Evolutionary conservation across 345 rosid genomes (phyloP).

Genomic region (Moricandia moricandioides): DNA sequence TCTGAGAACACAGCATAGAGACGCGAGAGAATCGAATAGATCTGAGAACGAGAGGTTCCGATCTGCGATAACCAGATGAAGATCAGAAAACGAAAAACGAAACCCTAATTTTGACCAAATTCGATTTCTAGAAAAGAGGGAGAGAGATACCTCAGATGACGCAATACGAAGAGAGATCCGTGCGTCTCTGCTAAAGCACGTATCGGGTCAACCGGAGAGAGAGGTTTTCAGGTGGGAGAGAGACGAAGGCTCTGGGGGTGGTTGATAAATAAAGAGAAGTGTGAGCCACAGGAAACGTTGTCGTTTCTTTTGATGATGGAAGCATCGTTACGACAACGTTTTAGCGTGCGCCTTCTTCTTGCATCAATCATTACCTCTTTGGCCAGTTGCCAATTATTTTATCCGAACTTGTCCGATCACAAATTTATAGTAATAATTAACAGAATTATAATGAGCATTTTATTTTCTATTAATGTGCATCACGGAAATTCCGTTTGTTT

Average conservation of each 20-base stretch:
- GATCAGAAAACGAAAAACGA: neutral
- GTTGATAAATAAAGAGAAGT: constrained; percentile 23
- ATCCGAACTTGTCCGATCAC: constrained; percentile 15
- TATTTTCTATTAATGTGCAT: constrained; percentile 14
- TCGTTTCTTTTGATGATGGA: neutral
- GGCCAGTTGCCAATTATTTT: constrained; percentile 26
- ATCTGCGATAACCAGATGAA: neutral
- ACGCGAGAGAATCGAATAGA: constrained; percentile 7
- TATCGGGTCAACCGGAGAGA: constrained; percentile 25
- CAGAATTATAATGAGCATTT: neutral
- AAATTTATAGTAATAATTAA: neutral
- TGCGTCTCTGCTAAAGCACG: neutral
- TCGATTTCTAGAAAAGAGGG: neutral
- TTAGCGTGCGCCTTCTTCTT: neutral
- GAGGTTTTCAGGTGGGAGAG: neutral
- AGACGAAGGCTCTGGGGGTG: neutral
- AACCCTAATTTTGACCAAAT: neutral
- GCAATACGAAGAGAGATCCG: constrained; percentile 5
- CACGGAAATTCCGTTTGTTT: constrained; percentile 32
- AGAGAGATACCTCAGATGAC: constrained; percentile 20
- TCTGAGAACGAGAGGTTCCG: constrained; percentile 24
- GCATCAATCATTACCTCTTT: constrained; percentile 22
- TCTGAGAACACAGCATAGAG: constrained; percentile 44
- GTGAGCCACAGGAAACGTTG: neutral
- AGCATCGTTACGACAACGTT: constrained; percentile 21